A percentile compares a stretch with the other conserved stretches of the same genome.
phyloP scores from a whole-genome alignment of 371 early-diverging fungal genomes.

The Basidiobolus meristosporus region DNA sequence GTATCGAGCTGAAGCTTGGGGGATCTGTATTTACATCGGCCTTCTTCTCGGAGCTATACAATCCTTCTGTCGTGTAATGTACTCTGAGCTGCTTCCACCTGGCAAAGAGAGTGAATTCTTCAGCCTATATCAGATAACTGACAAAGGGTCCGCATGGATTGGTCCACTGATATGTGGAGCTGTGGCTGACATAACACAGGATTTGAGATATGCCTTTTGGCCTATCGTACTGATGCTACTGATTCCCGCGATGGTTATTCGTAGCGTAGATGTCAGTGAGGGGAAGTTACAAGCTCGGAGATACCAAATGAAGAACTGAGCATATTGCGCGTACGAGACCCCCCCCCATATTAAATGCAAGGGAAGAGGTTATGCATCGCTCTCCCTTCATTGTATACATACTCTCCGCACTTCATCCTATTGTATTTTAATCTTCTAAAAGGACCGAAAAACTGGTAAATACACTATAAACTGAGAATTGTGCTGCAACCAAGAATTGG shows the following conservation, averaged over 20 bases:
- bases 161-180: constrained; percentile 34
- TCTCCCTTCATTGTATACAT: too few relatives aligned
- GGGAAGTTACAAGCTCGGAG: constrained; percentile 20
- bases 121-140: constrained; percentile 32
- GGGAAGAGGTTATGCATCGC: too few relatives aligned
- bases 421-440: too few relatives aligned
- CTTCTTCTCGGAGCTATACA: constrained; percentile 28
- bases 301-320: too few relatives aligned
- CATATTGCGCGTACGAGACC: too few relatives aligned
- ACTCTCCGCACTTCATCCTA: too few relatives aligned
- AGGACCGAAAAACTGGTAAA: too few relatives aligned
- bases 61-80: constrained; percentile 20
- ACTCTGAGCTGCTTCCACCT: constrained; percentile 15
- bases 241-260: constrained; percentile 14
- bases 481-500: too few relatives aligned
- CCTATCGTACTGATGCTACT: constrained; percentile 20
- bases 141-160: constrained; percentile 37
- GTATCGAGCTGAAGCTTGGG: constrained; percentile 17
- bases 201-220: constrained; percentile 15
- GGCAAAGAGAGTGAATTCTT: constrained; percentile 31
- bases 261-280: constrained; percentile 18
- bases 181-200: constrained; percentile 15
- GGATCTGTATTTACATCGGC: constrained; percentile 20
- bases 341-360: too few relatives aligned
- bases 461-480: too few relatives aligned